Percentiles rank a stretch among this genome's conserved stretches.
Conservation (phyloP, 208 protist genomes). For the Phytomonas sp. region DNA sequence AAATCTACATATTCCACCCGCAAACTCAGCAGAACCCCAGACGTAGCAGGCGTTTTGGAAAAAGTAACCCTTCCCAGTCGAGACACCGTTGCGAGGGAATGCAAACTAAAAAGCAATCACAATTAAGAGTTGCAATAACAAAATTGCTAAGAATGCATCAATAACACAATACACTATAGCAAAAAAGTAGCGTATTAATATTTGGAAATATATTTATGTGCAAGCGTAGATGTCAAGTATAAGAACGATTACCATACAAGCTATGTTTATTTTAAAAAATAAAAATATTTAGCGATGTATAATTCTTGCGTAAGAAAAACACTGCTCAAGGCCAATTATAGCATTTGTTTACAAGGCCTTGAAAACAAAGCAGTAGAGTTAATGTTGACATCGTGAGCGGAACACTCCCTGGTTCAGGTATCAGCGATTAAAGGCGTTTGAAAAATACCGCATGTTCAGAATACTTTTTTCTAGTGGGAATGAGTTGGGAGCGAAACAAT, state of each 20-base stretch:
- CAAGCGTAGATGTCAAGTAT: background rate
- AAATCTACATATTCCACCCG: background rate
- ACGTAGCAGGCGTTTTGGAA: background rate
- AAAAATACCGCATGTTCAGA: background rate
- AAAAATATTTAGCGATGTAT: background rate
- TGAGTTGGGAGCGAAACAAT: background rate
- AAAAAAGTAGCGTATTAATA: constrained; percentile 7
- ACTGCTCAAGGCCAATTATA: background rate
- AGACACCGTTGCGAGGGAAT: background rate
- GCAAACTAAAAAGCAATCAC: background rate
- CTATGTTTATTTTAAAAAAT: constrained; percentile 2
- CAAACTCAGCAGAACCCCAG: background rate
- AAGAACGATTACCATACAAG: constrained; percentile 7
- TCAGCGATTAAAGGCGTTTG: background rate
- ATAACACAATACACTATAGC: background rate
- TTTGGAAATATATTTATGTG: too few species aligned
- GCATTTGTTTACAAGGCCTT: background rate
- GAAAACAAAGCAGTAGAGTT: background rate
- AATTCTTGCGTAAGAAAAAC: constrained; percentile 1
- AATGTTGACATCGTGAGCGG: background rate
- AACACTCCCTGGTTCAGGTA: background rate
- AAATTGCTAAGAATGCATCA: background rate
- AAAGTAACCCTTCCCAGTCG: background rate
- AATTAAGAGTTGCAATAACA: constrained; percentile 1
- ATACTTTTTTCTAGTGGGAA: background rate